Evolutionary conservation across 2,329 filamentous ascomycete species (phyloP).

Genomic region (Penicillium sp.): DNA sequence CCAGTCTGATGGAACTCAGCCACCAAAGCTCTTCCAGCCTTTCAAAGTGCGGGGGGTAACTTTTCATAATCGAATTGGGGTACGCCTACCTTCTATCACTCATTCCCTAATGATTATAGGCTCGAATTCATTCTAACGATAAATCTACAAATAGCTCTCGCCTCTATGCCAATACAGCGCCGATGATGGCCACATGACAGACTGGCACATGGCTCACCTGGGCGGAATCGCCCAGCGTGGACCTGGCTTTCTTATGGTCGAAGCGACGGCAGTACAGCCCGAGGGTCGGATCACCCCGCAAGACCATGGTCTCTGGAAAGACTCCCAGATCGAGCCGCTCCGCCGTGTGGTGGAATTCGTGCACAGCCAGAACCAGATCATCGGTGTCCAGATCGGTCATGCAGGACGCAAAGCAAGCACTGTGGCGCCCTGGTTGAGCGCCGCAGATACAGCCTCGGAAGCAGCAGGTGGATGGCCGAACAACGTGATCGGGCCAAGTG

Average conservation of each 20-base stretch:
- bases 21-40: conserved; percentile 60
- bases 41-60: conserved; percentile 59
- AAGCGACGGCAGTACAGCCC: conserved; percentile 72
- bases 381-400: conserved; percentile 78
- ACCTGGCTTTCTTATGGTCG: conserved; percentile 70
- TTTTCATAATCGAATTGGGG: conserved; percentile 66
- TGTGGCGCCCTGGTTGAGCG: conserved; percentile 51
- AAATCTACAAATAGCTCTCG: conserved; percentile 44
- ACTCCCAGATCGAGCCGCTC: conserved; percentile 74
- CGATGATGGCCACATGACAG: conserved; percentile 69
- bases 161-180: conserved; percentile 68
- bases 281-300: conserved; percentile 77
- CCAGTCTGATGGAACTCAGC: conserved; percentile 39
- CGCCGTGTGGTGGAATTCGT: conserved; percentile 70
- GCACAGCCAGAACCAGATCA: conserved; percentile 73
- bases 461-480: conserved; percentile 56
- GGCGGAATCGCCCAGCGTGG: conserved; percentile 76
- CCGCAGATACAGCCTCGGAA: conserved; percentile 42
- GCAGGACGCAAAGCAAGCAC: conserved; percentile 67
- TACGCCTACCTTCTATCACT: conserved; percentile 23
- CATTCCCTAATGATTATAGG: too few species aligned
- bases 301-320: conserved; percentile 68
- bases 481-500: conserved; percentile 57
- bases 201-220: conserved; percentile 80
- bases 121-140: neutral